Evolutionary conservation across 371 early-diverging fungal genomes (phyloP).

Genomic region (Dichotomocladium elegans): DNA sequence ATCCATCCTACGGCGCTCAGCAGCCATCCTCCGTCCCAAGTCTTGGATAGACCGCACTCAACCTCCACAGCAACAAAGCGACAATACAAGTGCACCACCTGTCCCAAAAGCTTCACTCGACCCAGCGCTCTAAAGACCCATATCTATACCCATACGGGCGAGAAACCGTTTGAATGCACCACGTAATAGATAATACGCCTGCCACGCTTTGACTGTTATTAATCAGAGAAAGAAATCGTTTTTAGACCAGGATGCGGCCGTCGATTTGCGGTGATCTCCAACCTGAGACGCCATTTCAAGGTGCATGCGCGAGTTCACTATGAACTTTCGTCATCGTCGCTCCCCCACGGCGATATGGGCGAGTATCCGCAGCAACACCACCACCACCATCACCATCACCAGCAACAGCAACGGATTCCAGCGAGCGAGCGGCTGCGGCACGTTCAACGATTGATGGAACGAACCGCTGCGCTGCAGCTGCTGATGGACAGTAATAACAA

Average conservation of each 20-base stretch:
- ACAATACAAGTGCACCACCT: conserved; percentile 25
- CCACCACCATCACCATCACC: background rate
- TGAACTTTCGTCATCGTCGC: too few species aligned
- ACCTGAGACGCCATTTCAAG: conserved; percentile 37
- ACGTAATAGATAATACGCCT: conserved; percentile 21
- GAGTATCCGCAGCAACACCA: conserved; percentile 6
- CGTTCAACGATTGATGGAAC: conserved; percentile 25
- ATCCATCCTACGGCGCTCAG: too few species aligned
- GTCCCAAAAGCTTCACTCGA: conserved; percentile 69
- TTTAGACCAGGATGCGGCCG: conserved; percentile 34
- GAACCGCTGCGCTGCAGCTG: conserved; percentile 4
- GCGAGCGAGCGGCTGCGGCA: conserved; percentile 21
- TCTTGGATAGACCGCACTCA: background rate
- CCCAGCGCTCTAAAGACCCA: conserved; percentile 75
- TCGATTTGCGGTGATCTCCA: conserved; percentile 36
- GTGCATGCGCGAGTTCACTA: conserved; percentile 25
- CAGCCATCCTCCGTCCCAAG: too few species aligned
- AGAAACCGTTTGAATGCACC: conserved; percentile 67
- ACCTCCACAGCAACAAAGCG: background rate
- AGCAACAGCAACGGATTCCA: too few species aligned
- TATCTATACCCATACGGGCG: conserved; percentile 74
- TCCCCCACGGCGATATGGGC: too few species aligned
- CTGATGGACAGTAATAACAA: background rate
- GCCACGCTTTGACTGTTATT: too few species aligned
- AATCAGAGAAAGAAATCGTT: background rate